Evolutionary conservation across 306 rosid genomes (phyloP), one percentile per base, ranked within the genome.

Genomic region (Psophocarpus tetragonolobus): DNA sequence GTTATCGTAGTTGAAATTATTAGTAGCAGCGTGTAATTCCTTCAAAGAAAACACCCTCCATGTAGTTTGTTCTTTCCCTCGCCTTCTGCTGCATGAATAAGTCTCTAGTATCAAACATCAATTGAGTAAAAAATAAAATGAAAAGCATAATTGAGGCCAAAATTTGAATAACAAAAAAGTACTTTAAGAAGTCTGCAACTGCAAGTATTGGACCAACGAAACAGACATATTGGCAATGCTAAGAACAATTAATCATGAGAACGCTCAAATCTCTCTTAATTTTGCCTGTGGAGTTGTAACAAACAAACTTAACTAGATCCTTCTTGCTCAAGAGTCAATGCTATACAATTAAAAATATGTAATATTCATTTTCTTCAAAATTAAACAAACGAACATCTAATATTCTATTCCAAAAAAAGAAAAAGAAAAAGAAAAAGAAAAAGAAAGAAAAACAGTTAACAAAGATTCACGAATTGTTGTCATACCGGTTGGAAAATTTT

Each of bases 1-100:
- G 86, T 93, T 93, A 73, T 93, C 97, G 68, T 89, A 93, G 77
- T 93, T 91, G 66, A 93, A 93, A 78, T 87, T 93, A 83, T 93
- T 93, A 48, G 97, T 93, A 30, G 97, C 97, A 18, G 96, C 84
- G 61, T 86, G 97, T 9, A 93, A 82, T 78, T 93, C 97, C 87
- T 91, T 91, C 81, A 93, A 77, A n/a, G 94, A 86, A 85, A 93
- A 93, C 38, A 93, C 87, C 71, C 97, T 80, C 97, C 97, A 93
- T 33, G 92, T 60, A 74, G 87, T 87, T 72, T 85, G 80, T 80
- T 88, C 83, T 88, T 93, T 91, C 85, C 83, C 89, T 64, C 87
- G 80, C 50, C 73, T 80, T 80, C 82, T 87, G 67, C 94, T 91
- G 92, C 84, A 84, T 10, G 44, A 63, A 53, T 14, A 63, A 69